Percentiles rank a stretch among this genome's conserved stretches.
phyloP scores from a whole-genome alignment of 2,329 filamentous ascomycete genomes.

The Colletotrichum agaves region DNA sequence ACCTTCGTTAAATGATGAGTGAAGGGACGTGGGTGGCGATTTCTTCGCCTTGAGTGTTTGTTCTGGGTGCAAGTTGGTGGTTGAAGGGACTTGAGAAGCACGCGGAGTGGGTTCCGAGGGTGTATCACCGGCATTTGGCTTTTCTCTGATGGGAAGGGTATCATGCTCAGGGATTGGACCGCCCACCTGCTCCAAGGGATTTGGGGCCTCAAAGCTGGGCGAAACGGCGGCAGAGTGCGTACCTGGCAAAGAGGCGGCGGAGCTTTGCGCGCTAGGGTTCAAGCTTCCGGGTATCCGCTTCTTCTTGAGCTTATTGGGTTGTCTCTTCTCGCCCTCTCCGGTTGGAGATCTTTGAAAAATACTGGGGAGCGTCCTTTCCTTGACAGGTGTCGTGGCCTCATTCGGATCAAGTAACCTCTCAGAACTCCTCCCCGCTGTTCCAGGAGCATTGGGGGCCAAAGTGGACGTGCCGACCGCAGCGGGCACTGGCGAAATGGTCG shows the following conservation, averaged over 20 bases:
- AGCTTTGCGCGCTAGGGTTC: slow-evolving; percentile 91
- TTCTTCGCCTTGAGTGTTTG: slow-evolving; percentile 70
- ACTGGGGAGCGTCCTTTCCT: slow-evolving; percentile 74
- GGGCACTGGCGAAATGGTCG: slow-evolving; percentile 43
- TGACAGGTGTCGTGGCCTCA: slow-evolving; percentile 65
- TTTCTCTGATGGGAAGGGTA: slow-evolving; percentile 15
- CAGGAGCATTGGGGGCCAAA: slow-evolving; percentile 44
- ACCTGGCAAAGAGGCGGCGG: slow-evolving; percentile 76
- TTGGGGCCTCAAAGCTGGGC: slow-evolving; percentile 56
- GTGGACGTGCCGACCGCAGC: slow-evolving; percentile 43
- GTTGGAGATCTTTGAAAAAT: slow-evolving; percentile 78
- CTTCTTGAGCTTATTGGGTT: slow-evolving; percentile 92
- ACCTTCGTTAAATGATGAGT: slow-evolving; percentile 81
- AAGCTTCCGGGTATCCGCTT: slow-evolving; percentile 80
- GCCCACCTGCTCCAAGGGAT: slow-evolving; percentile 57
- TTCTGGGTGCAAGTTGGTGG: slow-evolving; percentile 55
- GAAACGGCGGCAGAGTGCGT: slow-evolving; percentile 55
- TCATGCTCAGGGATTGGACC: slow-evolving; percentile 35
- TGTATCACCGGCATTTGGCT: slow-evolving; percentile 20
- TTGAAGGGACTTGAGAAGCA: slow-evolving; percentile 57
- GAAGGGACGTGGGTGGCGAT: slow-evolving; percentile 81
- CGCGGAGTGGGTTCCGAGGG: slow-evolving; percentile 59
- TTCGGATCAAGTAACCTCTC: slow-evolving; percentile 57
- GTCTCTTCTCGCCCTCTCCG: slow-evolving; percentile 70
- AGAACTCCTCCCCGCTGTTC: slow-evolving; percentile 57